Base-by-base conservation (phyloP, 2,329 filamentous ascomycete species). In the Colletotrichum siamense region DNA sequence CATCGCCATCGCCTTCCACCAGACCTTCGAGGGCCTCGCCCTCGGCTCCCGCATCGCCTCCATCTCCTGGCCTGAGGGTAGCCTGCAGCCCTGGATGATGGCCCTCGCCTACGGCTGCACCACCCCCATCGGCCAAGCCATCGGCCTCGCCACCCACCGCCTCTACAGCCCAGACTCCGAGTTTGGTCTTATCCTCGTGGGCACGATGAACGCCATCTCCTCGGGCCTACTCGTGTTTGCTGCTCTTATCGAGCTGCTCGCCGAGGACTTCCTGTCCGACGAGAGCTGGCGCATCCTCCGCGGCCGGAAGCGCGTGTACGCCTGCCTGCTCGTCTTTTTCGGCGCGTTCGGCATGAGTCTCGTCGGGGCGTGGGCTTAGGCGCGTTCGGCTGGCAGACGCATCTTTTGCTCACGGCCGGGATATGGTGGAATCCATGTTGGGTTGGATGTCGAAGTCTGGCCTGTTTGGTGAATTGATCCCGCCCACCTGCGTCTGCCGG, bases 1-100 rank as follows among this genome's bases (percentile, higher is more conserved):
- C 2, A 89, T 96, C 63, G 95, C 95, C 67, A 95, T 96, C 79
- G 90, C 91, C 69, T 96, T 96, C 83, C 95, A 96, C 81, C 94
- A 90, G 80, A 86, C 85, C 1, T 88, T 88, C 77, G 86, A 84
- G 83, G 92, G 92, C 30, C 88, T 94, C 26, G 92, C 92, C 15
- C 87, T 94, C 5, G 92, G 92, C 26, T 90, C 91, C 4, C 90
- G 92, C 72, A 94, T 94, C 77, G 90, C 92, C 34, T 88, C 87
- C 26, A 88, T 93, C 78, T 83, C 82, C 69, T 88, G 86, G 86
- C 82, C 82, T 4, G 65, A 81, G 9, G 80, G 82, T 59, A 83
- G 86, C 74, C 81, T 85, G 78, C 88, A 89, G 81, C 90, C 91
- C 10, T 92, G 90, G 88, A 82, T 89, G 55, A 90, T 92, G 85